Conservation (phyloP, 768 basidiomycete species). For the Termitomyces bulborhizus region DNA sequence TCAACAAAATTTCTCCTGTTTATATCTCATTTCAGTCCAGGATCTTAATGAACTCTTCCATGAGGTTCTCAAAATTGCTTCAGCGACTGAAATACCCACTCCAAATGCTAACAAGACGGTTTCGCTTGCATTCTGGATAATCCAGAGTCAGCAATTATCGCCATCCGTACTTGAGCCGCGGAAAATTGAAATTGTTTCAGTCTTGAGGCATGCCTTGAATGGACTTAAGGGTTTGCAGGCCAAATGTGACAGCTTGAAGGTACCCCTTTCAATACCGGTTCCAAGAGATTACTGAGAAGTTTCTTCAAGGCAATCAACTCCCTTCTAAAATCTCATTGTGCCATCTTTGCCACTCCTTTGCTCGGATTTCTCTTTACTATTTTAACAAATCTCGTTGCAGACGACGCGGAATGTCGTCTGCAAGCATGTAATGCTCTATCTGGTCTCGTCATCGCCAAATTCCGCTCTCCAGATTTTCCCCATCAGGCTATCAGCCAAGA, state of each 20-base stretch:
- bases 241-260: slow-evolving; percentile 28
- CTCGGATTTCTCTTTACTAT: slow-evolving; percentile 38
- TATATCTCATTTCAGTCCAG: slow-evolving; percentile 23
- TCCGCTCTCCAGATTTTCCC: slow-evolving; percentile 15
- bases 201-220: slow-evolving; percentile 30
- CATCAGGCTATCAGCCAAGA: slow-evolving; percentile 20
- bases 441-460: slow-evolving; percentile 43
- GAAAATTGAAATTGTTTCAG: slow-evolving; percentile 24
- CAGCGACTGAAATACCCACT: slow-evolving; percentile 25
- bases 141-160: slow-evolving; percentile 30
- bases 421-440: slow-evolving; percentile 54
- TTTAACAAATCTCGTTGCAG: slow-evolving; percentile 23
- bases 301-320: slow-evolving; percentile 25
- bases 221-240: slow-evolving; percentile 25
- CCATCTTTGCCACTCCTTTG: slow-evolving; percentile 43
- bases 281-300: not conserved
- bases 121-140: slow-evolving; percentile 39
- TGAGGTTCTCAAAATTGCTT: slow-evolving; percentile 38
- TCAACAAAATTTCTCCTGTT: slow-evolving; percentile 1
- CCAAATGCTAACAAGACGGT: slow-evolving; percentile 38
- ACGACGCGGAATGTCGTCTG: slow-evolving; percentile 28
- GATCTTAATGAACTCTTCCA: slow-evolving; percentile 39
- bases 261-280: slow-evolving; percentile 3
- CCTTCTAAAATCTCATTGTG: slow-evolving; percentile 33
- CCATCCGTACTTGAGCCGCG: slow-evolving; percentile 26